Evolutionary conservation across 345 rosid genomes (phyloP), one percentile per base, ranked within the genome.

Genomic region (Geranium brycei): DNA sequence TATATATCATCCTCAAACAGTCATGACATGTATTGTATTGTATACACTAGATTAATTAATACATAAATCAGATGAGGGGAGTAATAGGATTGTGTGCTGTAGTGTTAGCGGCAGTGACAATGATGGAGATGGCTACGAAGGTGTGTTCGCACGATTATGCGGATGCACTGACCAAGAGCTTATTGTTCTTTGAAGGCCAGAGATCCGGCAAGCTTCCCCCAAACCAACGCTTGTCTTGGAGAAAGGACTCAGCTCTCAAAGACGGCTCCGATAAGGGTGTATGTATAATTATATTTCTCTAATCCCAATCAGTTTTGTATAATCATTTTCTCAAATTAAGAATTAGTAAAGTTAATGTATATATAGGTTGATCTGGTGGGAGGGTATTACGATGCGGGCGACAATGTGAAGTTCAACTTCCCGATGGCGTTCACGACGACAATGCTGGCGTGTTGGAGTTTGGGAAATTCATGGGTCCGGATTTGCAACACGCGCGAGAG

Each of bases 381-480:
- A 6, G 95, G 95, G 16, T 87, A 85, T 70, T 87, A 87, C 70
- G 91, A 87, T 73, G 95, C 95, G 0, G 95, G 95, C 11, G 95
- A 87, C 66, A 87, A 87, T 64, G 81, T 87, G 19, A 87, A 87
- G 74, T 87, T 87, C 61, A 91, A 91, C 1, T 78, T 85, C 19
- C 95, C 95, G 6, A 80, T 87, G 91, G 90, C 95, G 55, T 87
- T 83, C 76, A 83, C 95, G 1, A 80, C 80, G 7, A 89, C 97
- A 28, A 75, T 85, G 87, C 69, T 92, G 63, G 78, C 97, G 70
- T 81, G 4, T 62, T 78, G 5, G 97, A 90, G 64, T 92, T 84
- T 35, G 81, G 87, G 59, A 64, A 53, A 56, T 69, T 67, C 11
- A 86, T 92, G 87, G 76, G 69, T 0, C 68, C 81, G 0, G 85